A percentile compares a stretch with the other conserved stretches of the same genome.
These are phyloP conservation scores for Suhomyces bokatorum DNA, from an alignment of 1,139 yeast species.

Conservation along the genomic window DNA sequence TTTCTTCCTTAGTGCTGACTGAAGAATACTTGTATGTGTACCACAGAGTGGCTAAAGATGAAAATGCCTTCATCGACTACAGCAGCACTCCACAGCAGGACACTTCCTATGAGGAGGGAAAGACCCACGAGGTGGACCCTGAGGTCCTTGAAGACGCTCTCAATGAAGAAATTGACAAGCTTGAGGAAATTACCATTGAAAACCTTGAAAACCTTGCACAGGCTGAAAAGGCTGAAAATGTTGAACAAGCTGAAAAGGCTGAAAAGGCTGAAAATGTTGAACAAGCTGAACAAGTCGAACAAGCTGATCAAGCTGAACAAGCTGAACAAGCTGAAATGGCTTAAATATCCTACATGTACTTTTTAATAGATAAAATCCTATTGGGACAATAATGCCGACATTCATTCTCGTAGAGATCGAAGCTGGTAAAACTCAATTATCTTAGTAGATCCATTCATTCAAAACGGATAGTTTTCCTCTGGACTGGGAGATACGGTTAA, in stretches of 20 bases:
- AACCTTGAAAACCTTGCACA: too few relatives aligned
- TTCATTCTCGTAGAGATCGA: too few relatives aligned
- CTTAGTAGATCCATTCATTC: neutral
- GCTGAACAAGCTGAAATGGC: too few relatives aligned
- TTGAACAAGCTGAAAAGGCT: too few relatives aligned
- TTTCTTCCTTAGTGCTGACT: conserved; percentile 26
- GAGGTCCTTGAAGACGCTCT: conserved; percentile 11
- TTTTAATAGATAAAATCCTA: too few relatives aligned
- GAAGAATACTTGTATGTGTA: conserved; percentile 34
- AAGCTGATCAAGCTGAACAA: too few relatives aligned
- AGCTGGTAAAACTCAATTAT: neutral
- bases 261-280: too few relatives aligned
- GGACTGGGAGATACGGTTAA: conserved; percentile 11
- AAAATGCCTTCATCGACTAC: conserved; percentile 6
- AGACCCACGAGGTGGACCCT: conserved; percentile 12
- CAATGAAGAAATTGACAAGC: conserved; percentile 14
- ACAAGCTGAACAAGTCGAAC: too few relatives aligned
- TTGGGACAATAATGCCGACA: too few relatives aligned
- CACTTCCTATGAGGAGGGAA: conserved; percentile 4
- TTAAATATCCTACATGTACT: too few relatives aligned
- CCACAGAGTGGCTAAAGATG: conserved; percentile 22
- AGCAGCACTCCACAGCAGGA: neutral
- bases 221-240: too few relatives aligned
- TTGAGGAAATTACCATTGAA: conserved; percentile 6
- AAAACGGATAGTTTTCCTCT: conserved; percentile 4